These are phyloP conservation scores for Tillandsia fasciculata DNA, from an alignment of 176 grass and related monocot species.

Conservation along the genomic window DNA sequence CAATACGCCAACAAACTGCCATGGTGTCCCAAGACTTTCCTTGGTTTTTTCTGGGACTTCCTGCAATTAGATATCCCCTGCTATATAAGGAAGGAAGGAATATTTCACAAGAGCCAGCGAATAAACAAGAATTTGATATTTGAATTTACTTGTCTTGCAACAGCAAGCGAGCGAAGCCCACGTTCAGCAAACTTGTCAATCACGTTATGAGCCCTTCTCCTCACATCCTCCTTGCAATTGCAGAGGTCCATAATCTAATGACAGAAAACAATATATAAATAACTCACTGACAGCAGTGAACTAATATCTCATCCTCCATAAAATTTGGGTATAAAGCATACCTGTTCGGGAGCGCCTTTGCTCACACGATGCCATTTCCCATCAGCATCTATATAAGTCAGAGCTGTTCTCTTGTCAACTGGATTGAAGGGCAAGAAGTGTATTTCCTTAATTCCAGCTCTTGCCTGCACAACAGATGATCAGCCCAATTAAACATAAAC, in stretches of 20 bases:
- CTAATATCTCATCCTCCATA: too few relatives aligned
- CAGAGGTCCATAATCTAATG: constrained; percentile 18
- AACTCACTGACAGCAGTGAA: neutral
- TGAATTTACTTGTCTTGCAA: constrained; percentile 15
- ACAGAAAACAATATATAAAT: neutral
- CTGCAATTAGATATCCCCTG: neutral
- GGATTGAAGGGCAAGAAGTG: constrained; percentile 30
- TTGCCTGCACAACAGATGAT: neutral
- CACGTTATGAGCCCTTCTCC: constrained; percentile 7
- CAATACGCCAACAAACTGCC: constrained; percentile 24
- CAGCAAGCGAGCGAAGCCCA: constrained; percentile 15
- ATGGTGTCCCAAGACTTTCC: constrained; percentile 14
- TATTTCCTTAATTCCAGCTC: constrained; percentile 14
- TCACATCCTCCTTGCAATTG: constrained; percentile 24
- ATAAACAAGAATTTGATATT: neutral
- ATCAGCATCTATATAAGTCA: constrained; percentile 16
- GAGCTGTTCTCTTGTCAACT: constrained; percentile 23
- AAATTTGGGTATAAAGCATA: neutral
- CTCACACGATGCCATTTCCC: constrained; percentile 20
- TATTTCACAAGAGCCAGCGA: neutral
- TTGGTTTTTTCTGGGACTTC: constrained; percentile 27
- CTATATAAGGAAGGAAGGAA: neutral
- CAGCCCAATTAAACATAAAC: neutral
- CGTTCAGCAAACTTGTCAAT: constrained; percentile 27
- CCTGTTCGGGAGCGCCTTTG: constrained; percentile 28